phyloP scores from a whole-genome alignment of 2,329 filamentous ascomycete genomes.

The Chalaropsis ovoidea region DNA sequence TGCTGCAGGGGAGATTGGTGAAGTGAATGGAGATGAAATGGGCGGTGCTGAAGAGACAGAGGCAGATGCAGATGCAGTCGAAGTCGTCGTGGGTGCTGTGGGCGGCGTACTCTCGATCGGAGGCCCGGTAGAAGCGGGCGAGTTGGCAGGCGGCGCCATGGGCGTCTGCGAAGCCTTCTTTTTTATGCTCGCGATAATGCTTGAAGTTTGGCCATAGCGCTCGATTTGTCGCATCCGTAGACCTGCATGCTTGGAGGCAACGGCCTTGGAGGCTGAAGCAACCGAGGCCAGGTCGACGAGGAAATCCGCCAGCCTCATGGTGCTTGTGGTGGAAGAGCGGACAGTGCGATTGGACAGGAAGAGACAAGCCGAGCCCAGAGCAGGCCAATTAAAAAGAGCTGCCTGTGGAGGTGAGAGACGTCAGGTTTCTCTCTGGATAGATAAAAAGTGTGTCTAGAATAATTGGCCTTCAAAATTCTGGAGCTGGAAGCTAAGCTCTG shows the following conservation, averaged over 20 bases:
- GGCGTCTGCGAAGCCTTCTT: conserved; percentile 26
- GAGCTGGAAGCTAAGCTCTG: conserved; percentile 3
- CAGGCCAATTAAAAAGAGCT: not conserved
- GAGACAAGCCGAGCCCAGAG: not conserved
- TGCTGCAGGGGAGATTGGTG: not conserved
- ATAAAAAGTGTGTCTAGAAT: not conserved
- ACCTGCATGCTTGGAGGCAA: conserved; percentile 54
- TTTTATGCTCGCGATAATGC: conserved; percentile 34
- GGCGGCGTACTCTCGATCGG: not conserved
- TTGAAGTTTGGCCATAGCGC: conserved; percentile 40
- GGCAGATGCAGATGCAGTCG: not conserved
- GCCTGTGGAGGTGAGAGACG: not conserved
- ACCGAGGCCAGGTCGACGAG: conserved; percentile 60
- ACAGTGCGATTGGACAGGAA: not conserved
- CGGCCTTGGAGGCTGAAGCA: conserved; percentile 56
- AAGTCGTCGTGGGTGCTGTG: not conserved
- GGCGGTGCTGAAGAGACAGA: not conserved
- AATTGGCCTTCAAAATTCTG: conserved; percentile 1
- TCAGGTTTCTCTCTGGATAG: not conserved
- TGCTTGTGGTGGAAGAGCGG: not conserved
- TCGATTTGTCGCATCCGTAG: conserved; percentile 47
- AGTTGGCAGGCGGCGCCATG: not conserved
- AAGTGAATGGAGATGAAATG: not conserved
- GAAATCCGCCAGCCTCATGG: conserved; percentile 55
- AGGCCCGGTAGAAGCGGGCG: not conserved